Percentiles rank a stretch among this genome's conserved stretches.
Evolutionary conservation across 2,329 filamentous ascomycete genomes (phyloP).

Genomic region (Pseudogymnoascus sp.): DNA sequence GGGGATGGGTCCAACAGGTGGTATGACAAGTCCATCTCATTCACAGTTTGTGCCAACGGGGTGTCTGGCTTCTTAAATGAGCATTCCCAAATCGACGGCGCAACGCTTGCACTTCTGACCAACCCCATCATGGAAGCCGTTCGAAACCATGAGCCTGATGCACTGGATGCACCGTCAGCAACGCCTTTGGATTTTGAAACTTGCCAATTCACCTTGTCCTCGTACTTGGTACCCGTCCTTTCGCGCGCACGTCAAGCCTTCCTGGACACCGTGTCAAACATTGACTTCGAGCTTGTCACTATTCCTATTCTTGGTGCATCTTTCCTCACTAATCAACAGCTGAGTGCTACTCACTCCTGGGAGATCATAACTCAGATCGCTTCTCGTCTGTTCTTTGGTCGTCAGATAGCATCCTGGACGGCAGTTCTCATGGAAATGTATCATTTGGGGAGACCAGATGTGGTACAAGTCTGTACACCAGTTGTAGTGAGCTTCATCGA

Average conservation of each 20-base stretch:
- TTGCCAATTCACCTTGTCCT: not conserved
- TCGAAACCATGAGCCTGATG: not conserved
- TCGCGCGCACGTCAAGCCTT: not conserved
- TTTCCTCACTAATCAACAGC: not conserved
- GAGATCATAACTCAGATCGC: slow-evolving; percentile 20
- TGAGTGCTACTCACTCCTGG: not conserved
- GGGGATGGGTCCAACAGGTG: slow-evolving; percentile 22
- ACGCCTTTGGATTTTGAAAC: not conserved
- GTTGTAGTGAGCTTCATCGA: slow-evolving; percentile 17
- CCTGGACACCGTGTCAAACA: not conserved
- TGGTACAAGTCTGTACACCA: slow-evolving; percentile 18
- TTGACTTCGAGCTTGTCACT: not conserved
- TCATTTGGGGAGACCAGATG: slow-evolving; percentile 20
- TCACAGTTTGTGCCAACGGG: slow-evolving; percentile 23
- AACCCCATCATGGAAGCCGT: not conserved
- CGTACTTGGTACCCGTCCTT: not conserved
- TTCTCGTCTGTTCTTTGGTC: slow-evolving; percentile 16
- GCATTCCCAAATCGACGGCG: slow-evolving; percentile 22
- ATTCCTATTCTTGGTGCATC: not conserved
- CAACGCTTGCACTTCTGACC: slow-evolving; percentile 13
- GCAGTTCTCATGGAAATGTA: slow-evolving; percentile 19
- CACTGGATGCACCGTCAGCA: not conserved
- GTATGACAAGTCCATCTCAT: slow-evolving; percentile 24
- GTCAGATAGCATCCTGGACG: slow-evolving; percentile 19
- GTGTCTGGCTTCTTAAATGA: slow-evolving; percentile 21